Conservation (phyloP, 768 basidiomycete species). For the Tylopilus plumbeoviolaceoides region DNA sequence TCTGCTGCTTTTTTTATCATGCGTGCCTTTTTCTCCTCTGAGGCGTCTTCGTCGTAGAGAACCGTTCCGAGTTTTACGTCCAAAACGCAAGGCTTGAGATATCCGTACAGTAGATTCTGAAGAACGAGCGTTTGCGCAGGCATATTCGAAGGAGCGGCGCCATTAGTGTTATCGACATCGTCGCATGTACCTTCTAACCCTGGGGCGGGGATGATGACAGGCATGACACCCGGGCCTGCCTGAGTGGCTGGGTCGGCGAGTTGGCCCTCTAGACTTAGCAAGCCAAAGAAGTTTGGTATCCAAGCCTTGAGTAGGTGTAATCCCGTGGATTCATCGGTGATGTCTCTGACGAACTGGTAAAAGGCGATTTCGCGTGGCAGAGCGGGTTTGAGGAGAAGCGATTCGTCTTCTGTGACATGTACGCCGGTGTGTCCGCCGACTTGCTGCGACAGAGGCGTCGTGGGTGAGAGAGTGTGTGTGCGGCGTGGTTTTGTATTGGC, state of each 20-base stretch:
- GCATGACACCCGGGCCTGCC: constrained; percentile 2
- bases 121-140: constrained; percentile 69
- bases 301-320: constrained; percentile 43
- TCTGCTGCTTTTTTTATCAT: constrained; percentile 68
- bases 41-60: constrained; percentile 68
- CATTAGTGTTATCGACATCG: not conserved
- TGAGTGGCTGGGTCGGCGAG: constrained; percentile 15
- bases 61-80: constrained; percentile 93
- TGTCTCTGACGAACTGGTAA: constrained; percentile 50
- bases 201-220: constrained; percentile 21
- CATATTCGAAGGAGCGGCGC: not conserved
- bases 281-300: constrained; percentile 77
- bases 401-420: constrained; percentile 64
- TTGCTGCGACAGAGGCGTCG: constrained; percentile 47
- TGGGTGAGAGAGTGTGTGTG: constrained; percentile 18
- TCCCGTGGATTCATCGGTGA: constrained; percentile 24
- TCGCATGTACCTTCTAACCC: constrained; percentile 43
- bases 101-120: constrained; percentile 74
- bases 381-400: constrained; percentile 79
- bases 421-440: constrained; percentile 83
- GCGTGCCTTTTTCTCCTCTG: constrained; percentile 69
- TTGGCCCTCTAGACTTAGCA: constrained; percentile 64
- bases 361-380: constrained; percentile 63
- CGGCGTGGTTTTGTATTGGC: constrained; percentile 6
- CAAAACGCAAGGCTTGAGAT: constrained; percentile 78